phyloP scores from a whole-genome alignment of 768 basidiomycete genomes.

The Trametes cubensis region DNA sequence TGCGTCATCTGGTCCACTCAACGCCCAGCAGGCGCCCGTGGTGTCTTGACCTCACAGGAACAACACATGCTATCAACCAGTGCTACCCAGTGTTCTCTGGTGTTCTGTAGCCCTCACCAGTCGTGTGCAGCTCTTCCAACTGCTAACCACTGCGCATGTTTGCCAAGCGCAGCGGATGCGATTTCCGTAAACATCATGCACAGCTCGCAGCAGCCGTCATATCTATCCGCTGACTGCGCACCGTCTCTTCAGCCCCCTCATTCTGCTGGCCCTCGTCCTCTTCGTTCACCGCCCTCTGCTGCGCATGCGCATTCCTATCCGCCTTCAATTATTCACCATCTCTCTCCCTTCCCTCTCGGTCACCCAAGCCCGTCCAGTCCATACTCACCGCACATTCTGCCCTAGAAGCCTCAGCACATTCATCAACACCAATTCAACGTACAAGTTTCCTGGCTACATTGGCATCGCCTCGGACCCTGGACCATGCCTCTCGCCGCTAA shows the following conservation, averaged over 20 bases:
- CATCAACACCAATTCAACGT: no score
- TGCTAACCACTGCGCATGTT: neutral
- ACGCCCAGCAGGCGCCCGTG: conserved; percentile 2
- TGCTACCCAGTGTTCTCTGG: neutral
- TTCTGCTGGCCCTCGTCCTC: neutral
- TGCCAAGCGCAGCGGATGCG: no score
- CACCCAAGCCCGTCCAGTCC: neutral
- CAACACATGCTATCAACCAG: neutral
- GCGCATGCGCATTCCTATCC: conserved; percentile 5
- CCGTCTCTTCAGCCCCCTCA: no score
- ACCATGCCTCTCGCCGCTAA: no score
- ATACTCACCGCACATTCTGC: neutral
- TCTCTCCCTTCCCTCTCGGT: neutral
- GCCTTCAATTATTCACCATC: neutral
- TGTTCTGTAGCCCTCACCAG: neutral
- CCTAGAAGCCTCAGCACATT: no score
- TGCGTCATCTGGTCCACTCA: conserved; percentile 7
- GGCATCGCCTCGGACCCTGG: no score
- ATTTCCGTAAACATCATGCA: no score
- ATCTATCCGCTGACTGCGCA: no score
- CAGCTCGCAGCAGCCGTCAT: no score
- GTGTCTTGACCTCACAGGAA: conserved; percentile 7
- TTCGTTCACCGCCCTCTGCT: neutral
- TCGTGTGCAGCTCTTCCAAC: neutral
- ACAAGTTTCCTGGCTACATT: no score